Conservation (phyloP, 768 basidiomycete genomes). For the Rhizopogon rudus region DNA sequence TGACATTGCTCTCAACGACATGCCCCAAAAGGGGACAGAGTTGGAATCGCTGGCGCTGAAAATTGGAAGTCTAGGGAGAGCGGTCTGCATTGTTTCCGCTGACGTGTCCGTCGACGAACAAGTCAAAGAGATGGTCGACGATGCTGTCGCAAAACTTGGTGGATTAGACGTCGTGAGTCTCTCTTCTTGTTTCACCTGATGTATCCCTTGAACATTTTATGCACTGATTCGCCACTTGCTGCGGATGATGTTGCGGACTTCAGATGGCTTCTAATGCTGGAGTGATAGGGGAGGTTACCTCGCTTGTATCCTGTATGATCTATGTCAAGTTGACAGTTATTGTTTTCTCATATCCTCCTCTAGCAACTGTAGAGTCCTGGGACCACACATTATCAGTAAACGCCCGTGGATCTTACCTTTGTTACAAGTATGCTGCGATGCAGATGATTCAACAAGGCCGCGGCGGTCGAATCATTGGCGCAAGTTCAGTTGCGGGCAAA, state of each 20-base stretch:
- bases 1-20: constrained; percentile 24
- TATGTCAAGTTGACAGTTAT: background rate
- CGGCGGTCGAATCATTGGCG: constrained; percentile 10
- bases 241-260: no score
- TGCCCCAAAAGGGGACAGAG: constrained; percentile 2
- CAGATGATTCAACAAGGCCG: constrained; percentile 18
- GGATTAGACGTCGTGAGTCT: constrained; percentile 11
- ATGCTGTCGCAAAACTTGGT: constrained; percentile 5
- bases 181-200: background rate
- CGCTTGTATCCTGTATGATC: constrained; percentile 7
- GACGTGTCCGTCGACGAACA: constrained; percentile 12
- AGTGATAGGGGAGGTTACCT: background rate
- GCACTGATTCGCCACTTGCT: no score
- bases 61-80: constrained; percentile 6
- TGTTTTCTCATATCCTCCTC: background rate
- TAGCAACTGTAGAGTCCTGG: constrained; percentile 10
- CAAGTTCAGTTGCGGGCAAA: constrained; percentile 1
- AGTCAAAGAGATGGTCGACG: constrained; percentile 8
- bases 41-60: constrained; percentile 8
- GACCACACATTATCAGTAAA: constrained; percentile 23
- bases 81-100: background rate
- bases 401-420: constrained; percentile 18
- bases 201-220: background rate
- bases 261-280: constrained; percentile 7
- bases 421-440: constrained; percentile 15